Base-by-base conservation (phyloP, 306 rosid genomes). In the Vigna angularis region DNA sequence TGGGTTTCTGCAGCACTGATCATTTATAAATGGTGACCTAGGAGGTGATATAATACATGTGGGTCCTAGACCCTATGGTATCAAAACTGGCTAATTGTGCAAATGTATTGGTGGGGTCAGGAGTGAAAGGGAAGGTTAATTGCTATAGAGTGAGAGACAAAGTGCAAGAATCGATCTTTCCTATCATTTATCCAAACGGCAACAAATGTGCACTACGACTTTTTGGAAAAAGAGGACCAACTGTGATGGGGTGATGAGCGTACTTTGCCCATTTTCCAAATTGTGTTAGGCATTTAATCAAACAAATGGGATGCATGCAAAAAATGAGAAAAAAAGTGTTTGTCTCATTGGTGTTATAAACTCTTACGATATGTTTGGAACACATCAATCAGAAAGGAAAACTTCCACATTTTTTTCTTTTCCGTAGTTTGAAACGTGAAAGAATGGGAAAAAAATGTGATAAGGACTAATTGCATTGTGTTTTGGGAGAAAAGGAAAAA, bases 1-100 rank as follows among this genome's bases (percentile, higher is more conserved):
- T 64, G 63, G 47, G 57, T 16, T 38, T 59, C 59, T 55, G 73
- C 32, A 63, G 64, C 30, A 56, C 64, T 16, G 38, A 4, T 47
- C 66, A 75, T 79, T 57, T 82, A 82, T 85, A 70, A 70, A 79
- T 14, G 70, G 52, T 63, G 53, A 74, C 75, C 57, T 45, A 34
- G 69, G 22, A 6, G 17, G 22, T 53, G 56, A 68, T 16, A 62
- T 42, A 38, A 55, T 45, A 49, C 9, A 42, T 9, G 17, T 55
- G 69, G 83, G 81, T 32, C 77, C 81, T 9, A 73, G 34, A 0
- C 1, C 42, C 45, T 57, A 55, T 55, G 34, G 47, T 53, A 30
- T 22, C 70, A 50, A 75, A 61, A 69, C 36, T 38, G n/a, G 34
- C 47, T 62, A 24, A 15, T 50, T 65, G 50, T 58, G 16, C 50